Base-by-base conservation (phyloP, 768 basidiomycete genomes). In the Lactifluus subvellereus region DNA sequence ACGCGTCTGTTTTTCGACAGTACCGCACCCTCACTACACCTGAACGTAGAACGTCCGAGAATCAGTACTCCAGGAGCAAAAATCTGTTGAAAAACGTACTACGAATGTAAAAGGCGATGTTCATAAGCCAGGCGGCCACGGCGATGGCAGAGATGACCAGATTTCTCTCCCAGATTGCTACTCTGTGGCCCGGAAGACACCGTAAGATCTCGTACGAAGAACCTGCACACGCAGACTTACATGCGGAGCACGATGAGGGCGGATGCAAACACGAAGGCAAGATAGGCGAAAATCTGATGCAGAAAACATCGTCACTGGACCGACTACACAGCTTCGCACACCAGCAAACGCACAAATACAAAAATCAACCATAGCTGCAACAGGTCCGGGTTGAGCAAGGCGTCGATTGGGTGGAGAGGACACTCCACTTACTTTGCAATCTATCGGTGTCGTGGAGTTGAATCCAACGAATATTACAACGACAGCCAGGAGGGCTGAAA, bases 161-260 rank as follows among this genome's bases (percentile, higher is more conserved):
- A 18, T 58, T 57, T 13, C 18, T 43, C 38, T 65, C 61, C 64
- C 64, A 65, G 35, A 65, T 62, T 11, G 64, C 64, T 5, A 62
- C 22, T 20, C 64, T 65, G 20, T 38, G 51, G 11, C 27, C 9
- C 22, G 13, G 14, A 20, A 42, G 35, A 6, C 3, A 35, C 8
- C 10, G 16, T 48, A 33, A 57, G 22, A 40, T 22, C 37, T 5
- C 37, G 9, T 11, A 32, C n/a, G 2, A 6, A 11, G 13, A 22
- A 9, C 18, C 35, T 22, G 27, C 13, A 50, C 50, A 30, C 18
- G 43, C 14, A 50, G 18, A 54, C 64, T 48, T 33, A 65, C 64
- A 65, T 54, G 18, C 64, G 64, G n/a, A 65, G 56, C 22, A 65
- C 45, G 14, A 65, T 57, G 13, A 65, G 64, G 37, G 54, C 61